Percentiles rank a stretch among this genome's conserved stretches.
These are phyloP conservation scores for Omphalotus olearius DNA, from an alignment of 1,284 basidiomycete genomes.

Conservation along the genomic window DNA sequence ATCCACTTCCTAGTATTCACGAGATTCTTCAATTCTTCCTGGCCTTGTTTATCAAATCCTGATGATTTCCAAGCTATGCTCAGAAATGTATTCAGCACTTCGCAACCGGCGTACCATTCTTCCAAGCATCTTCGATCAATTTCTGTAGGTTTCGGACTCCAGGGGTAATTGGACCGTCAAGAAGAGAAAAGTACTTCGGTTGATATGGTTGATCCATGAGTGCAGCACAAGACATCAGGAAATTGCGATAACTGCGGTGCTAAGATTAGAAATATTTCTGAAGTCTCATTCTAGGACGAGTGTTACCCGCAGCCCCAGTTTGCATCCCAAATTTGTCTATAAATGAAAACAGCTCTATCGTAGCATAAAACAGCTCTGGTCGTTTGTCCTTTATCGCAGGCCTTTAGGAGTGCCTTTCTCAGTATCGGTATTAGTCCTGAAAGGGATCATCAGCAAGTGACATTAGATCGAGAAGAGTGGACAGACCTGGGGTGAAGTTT, in stretches of 20 bases:
- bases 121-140: slow-evolving; percentile 82
- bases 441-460: not conserved
- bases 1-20: slow-evolving; percentile 72
- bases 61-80: slow-evolving; percentile 2
- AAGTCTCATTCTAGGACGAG: not conserved
- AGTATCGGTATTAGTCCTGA: slow-evolving; percentile 69
- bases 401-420: slow-evolving; percentile 47
- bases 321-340: slow-evolving; percentile 53
- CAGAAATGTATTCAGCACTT: too few species aligned
- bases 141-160: slow-evolving; percentile 70
- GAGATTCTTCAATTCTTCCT: slow-evolving; percentile 55
- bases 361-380: slow-evolving; percentile 64
- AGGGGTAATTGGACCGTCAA: slow-evolving; percentile 55
- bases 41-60: slow-evolving; percentile 77
- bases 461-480: not conserved
- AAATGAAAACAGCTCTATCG: slow-evolving; percentile 57
- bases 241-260: slow-evolving; percentile 74
- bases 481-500: slow-evolving; percentile 70
- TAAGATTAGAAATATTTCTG: not conserved
- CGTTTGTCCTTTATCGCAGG: slow-evolving; percentile 48
- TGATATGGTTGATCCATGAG: slow-evolving; percentile 63
- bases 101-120: slow-evolving; percentile 37
- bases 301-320: slow-evolving; percentile 70
- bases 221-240: slow-evolving; percentile 74
- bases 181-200: slow-evolving; percentile 54